Evolutionary conservation across 495 filamentous ascomycete genomes (phyloP).

Genomic region (Aspergillus homomorphus): DNA sequence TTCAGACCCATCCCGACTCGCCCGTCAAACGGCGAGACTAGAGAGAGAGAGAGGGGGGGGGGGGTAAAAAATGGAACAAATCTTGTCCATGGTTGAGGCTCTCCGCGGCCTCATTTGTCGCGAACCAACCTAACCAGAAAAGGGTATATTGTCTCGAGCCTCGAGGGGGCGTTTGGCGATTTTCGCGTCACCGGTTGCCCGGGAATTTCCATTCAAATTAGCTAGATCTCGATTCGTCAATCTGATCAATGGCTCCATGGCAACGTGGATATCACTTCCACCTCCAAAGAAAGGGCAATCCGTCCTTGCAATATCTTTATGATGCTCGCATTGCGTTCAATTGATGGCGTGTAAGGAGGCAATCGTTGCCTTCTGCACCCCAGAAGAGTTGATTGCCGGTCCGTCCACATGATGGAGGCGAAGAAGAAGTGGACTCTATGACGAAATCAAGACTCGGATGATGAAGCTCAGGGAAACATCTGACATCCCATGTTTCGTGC

Average conservation of each 20-base stretch:
- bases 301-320: neutral
- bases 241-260: neutral
- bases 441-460: neutral
- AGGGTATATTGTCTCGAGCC: slow-evolving; percentile 17
- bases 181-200: slow-evolving; percentile 11
- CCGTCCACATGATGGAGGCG: neutral
- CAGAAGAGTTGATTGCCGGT: neutral
- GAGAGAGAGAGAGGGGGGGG: neutral
- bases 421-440: slow-evolving; percentile 1
- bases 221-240: slow-evolving; percentile 8
- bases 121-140: slow-evolving; percentile 10
- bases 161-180: slow-evolving; percentile 6
- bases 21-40: slow-evolving; percentile 6
- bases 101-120: slow-evolving; percentile 13
- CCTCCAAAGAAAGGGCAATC: neutral
- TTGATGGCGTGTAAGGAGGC: no score
- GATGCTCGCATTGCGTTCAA: neutral
- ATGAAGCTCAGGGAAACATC: neutral
- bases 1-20: neutral
- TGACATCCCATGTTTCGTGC: slow-evolving; percentile 10
- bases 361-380: neutral
- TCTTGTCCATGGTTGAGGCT: slow-evolving; percentile 19
- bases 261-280: slow-evolving; percentile 11
- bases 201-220: slow-evolving; percentile 3
- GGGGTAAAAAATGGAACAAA: slow-evolving; percentile 6